Conservation (phyloP, 306 rosid genomes). For the Carpinus viminea region DNA sequence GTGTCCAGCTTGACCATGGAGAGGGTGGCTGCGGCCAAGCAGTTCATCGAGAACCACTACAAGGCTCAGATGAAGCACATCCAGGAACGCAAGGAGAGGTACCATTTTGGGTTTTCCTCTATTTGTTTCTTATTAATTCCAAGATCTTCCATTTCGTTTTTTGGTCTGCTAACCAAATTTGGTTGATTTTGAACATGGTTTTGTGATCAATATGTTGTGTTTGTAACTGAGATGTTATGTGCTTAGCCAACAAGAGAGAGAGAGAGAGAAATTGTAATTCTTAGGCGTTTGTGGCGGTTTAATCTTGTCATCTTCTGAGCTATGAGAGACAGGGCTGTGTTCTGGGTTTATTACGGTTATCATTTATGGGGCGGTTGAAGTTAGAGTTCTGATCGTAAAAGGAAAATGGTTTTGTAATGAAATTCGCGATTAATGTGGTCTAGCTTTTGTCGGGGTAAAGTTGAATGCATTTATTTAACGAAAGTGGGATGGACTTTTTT, state of each 20-base stretch:
- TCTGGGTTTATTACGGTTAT: not conserved
- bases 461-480: conserved; percentile 1
- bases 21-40: conserved; percentile 87
- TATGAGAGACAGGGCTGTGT: not conserved
- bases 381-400: conserved; percentile 10
- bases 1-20: conserved; percentile 86
- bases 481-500: not conserved
- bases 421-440: not conserved
- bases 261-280: not conserved
- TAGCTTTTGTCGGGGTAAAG: not conserved
- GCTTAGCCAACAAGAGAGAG: not conserved
- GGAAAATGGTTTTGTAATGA: conserved; percentile 24
- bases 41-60: conserved; percentile 85
- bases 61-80: conserved; percentile 73
- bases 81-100: conserved; percentile 88
- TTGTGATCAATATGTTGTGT: not conserved
- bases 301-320: not conserved
- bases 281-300: not conserved
- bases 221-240: not conserved
- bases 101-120: not conserved
- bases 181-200: not conserved
- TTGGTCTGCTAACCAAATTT: not conserved
- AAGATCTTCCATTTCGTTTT: conserved; percentile 14
- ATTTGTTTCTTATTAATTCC: not conserved
- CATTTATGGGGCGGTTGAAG: not conserved